phyloP scores from a whole-genome alignment of 176 grass and related monocot genomes.

The Juncus effusus region DNA sequence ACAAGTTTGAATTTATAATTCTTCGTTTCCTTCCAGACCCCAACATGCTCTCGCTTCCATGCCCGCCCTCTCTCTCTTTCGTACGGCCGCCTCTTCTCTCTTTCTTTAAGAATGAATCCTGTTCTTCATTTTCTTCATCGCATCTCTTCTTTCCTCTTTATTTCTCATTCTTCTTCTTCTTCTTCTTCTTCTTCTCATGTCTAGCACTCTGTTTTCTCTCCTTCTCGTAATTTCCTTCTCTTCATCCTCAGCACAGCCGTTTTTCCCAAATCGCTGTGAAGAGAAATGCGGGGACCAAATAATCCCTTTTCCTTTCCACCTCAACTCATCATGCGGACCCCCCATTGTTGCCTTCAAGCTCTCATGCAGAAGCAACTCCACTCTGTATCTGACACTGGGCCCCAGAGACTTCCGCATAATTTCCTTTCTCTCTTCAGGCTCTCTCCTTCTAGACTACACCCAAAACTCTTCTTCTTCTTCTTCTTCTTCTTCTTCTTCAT shows the following conservation, averaged over 20 bases:
- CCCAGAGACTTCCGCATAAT: constrained; percentile 38
- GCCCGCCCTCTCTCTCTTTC: constrained; percentile 3
- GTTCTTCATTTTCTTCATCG: background rate
- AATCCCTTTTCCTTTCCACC: constrained; percentile 80
- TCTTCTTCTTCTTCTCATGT: constrained; percentile 14
- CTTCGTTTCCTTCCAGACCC: constrained; percentile 26
- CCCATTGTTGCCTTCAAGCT: constrained; percentile 48
- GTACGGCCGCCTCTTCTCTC: constrained; percentile 7
- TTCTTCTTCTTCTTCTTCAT: background rate
- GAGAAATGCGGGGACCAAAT: constrained; percentile 50
- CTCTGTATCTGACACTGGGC: constrained; percentile 37
- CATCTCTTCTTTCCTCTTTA: background rate
- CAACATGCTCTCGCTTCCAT: constrained; percentile 42
- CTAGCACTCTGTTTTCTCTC: background rate
- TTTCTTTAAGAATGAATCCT: constrained; percentile 3
- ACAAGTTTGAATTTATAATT: constrained; percentile 30
- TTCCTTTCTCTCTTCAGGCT: constrained; percentile 51
- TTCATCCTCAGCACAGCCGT: background rate
- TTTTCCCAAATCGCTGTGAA: constrained; percentile 28
- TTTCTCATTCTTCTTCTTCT: background rate
- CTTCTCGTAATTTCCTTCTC: constrained; percentile 17
- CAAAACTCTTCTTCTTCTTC: constrained; percentile 11
- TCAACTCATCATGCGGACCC: constrained; percentile 54
- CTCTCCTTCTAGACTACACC: constrained; percentile 83
- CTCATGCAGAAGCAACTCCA: constrained; percentile 40